Evolutionary conservation across 169 alveolate genomes (phyloP), one percentile per base, ranked within the genome.

Genomic region (Eimeria praecox): DNA sequence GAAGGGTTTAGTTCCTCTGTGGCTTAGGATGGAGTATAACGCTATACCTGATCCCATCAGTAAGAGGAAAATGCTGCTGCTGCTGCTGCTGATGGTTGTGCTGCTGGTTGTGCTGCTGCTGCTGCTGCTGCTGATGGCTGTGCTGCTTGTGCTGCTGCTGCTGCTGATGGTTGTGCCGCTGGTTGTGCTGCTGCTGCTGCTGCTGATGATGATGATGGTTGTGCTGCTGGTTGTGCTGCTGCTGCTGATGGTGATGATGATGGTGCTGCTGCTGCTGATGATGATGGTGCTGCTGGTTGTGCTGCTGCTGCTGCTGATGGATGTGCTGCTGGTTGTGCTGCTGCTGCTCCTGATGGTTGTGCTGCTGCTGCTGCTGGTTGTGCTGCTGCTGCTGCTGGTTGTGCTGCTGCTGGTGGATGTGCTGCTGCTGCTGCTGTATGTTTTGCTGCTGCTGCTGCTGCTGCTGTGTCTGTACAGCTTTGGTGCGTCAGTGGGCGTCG

Each of bases 1-100:
- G 44, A 80, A 82, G 20, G 52, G 80, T 16, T 42, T 42, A 33
- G 95, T 90, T n/a, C 95, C 95, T 18, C 89, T 90, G 59, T 90
- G 95, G 95, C 89, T 90, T 5, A 80, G 95, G n/a, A 80, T 90
- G 75, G 95, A 90, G 77, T 90, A 90, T n/a, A 90, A 90, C 59
- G 9, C 38, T 42, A 90, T 90, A 8, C 30, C 35, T n/a, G 95
- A 90, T 77, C 95, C 95, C 0, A 46, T 90, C 66, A 20, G 77
- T 44, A 35, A n/a, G 80, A 24, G 42, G 46, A 5, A 3, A 4
- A 77, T 66, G 88, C 59, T 69, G 95, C 46, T 46, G 42, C 75
- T 64, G 46, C 90, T 69, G 62, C 56, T 9, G 54, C 78, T 71
- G 64, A 35, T 69, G 59, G 42, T 38, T 27, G 44, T 66, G 89